phyloP scores from a whole-genome alignment of 345 rosid species.

The Gossypium bickii region DNA sequence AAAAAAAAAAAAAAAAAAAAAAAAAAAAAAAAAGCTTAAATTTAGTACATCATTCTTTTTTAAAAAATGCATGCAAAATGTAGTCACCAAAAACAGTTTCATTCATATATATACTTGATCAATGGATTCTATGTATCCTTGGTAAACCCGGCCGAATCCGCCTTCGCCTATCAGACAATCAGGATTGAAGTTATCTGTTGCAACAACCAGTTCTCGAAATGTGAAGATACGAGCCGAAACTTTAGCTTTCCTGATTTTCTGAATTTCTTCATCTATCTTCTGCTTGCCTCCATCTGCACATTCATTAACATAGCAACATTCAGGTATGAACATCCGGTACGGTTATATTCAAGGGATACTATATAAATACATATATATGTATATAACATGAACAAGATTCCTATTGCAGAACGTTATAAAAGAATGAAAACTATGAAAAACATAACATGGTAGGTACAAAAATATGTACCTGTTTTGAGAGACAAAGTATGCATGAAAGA shows the following conservation, averaged over 20 bases:
- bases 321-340: background rate
- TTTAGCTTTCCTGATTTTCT: conserved; percentile 38
- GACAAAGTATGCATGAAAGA: conserved; percentile 27
- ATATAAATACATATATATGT: no score
- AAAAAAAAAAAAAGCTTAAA: no score
- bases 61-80: no score
- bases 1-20: no score
- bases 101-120: conserved; percentile 28
- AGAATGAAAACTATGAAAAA: background rate
- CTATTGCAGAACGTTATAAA: background rate
- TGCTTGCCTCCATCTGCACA: conserved; percentile 40
- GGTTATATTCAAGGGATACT: background rate
- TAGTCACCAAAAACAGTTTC: no score
- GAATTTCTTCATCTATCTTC: conserved; percentile 43
- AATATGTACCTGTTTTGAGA: conserved; percentile 25
- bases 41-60: no score
- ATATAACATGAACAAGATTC: background rate
- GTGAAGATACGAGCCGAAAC: conserved; percentile 32
- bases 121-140: conserved; percentile 37
- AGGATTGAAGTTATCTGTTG: conserved; percentile 48
- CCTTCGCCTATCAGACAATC: conserved; percentile 58
- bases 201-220: conserved; percentile 42
- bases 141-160: conserved; percentile 61
- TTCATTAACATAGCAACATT: background rate
- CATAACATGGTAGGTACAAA: background rate